Base-by-base conservation (phyloP, 1,284 basidiomycete species). In the Taiwanofungus camphoratus region DNA sequence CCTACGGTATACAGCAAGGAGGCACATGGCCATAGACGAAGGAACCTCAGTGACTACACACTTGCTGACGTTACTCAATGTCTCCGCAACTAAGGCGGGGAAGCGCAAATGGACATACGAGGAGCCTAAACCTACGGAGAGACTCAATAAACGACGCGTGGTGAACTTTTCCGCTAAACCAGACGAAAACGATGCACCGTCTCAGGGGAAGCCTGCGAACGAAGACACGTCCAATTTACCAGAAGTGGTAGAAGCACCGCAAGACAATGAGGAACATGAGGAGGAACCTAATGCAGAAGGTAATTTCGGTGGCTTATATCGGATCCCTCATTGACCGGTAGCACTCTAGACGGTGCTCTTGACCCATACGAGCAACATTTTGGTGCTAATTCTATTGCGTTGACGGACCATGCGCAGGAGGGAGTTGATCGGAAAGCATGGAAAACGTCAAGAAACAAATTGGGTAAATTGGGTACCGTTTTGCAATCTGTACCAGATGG, bases 41-140 rank as follows among this genome's bases (percentile, higher is more conserved):
- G 48, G 53, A 12, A 80, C 78, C 55, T 66, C 73, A 7, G 78
- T 83, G n/a, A 84, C 81, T 2, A 87, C 86, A 34, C 84, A 84
- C 49, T 80, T 99, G 2, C 67, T 98, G 30, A 99, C 96, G 0
- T 77, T 99, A 1, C 75, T 99, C 22, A 99, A 99, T 63, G 91
- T 97, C 2, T 91, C 89, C 37, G 89, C 92, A 0, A 79, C 78
- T 6, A 83, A 78, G 57, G 65, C 73, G 6, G 69, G 69, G 32
- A 87, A 86, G 54, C 65, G 75, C 24, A 79, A 82, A 59, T 65
- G 73, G 50, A 62, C 67, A 45, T 52, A 64, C 43, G 64, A 72
- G 5, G 43, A 76, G 55, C 53, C 44, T 44, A 67, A 52, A 49
- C 78, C 63, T 36, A 55, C 69, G 23, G 72, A 73, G 58, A 84